Conservation (phyloP, 495 filamentous ascomycete genomes). For the Jackrogersella multiformis region DNA sequence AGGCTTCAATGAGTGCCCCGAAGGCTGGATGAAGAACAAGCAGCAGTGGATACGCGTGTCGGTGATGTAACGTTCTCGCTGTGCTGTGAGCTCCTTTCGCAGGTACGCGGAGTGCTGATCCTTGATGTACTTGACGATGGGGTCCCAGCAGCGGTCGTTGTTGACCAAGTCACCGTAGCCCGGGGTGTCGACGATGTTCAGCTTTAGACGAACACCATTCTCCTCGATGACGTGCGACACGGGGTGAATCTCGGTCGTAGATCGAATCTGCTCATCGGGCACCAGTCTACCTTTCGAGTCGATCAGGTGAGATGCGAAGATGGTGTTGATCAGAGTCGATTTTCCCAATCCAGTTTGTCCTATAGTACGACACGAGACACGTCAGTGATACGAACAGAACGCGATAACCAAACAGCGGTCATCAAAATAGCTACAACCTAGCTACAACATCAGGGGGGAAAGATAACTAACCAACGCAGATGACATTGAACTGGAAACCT, state of each 20-base stretch:
- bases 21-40: conserved; percentile 99
- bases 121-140: conserved; percentile 99
- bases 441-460: conserved; percentile 4
- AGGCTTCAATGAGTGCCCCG: conserved; percentile 95
- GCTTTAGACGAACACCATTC: conserved; percentile 95
- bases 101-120: conserved; percentile 99
- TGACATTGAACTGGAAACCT: conserved; percentile 99
- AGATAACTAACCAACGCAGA: conserved; percentile 90
- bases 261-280: conserved; percentile 90
- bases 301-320: conserved; percentile 99
- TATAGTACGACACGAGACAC: conserved; percentile 55
- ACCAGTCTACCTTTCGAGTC: conserved; percentile 95
- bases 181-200: conserved; percentile 98
- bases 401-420: conserved; percentile 10
- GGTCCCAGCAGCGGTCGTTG: conserved; percentile 99
- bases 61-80: conserved; percentile 98
- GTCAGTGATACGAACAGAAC: conserved; percentile 46
- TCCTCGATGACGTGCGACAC: conserved; percentile 99
- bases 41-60: conserved; percentile 99
- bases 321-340: conserved; percentile 99
- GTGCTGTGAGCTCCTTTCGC: conserved; percentile 99
- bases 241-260: conserved; percentile 96
- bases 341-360: conserved; percentile 99
- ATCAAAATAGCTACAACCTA: background rate
- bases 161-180: conserved; percentile 99